Percentiles rank a stretch among this genome's conserved stretches.
Evolutionary conservation across 257 asterid genomes (phyloP).

Genomic region (Striga asiatica): DNA sequence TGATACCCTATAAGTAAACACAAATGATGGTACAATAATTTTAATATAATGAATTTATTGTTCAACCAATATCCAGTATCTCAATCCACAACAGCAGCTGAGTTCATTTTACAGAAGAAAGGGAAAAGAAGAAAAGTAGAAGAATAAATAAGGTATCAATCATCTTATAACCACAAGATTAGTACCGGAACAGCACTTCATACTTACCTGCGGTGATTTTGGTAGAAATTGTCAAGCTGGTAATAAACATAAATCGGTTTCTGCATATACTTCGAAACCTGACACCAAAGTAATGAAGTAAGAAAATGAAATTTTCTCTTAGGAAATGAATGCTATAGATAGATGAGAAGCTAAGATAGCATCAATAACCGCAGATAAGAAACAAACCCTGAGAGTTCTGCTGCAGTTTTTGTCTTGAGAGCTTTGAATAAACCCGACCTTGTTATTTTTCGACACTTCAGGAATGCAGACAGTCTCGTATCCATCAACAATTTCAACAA

Average conservation of each 20-base stretch:
- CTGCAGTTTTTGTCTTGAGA: conserved; percentile 27
- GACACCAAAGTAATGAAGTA: conserved; percentile 8
- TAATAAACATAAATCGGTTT: conserved; percentile 36
- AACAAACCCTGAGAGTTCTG: conserved; percentile 28
- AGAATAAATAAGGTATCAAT: too few relatives aligned
- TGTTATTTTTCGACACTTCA: conserved; percentile 3
- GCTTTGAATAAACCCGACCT: conserved; percentile 25
- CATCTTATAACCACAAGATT: not conserved
- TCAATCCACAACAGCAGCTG: too few relatives aligned
- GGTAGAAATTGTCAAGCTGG: conserved; percentile 43
- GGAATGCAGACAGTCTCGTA: conserved; percentile 36
- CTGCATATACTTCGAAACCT: conserved; percentile 29
- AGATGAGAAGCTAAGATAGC: not conserved
- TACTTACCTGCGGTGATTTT: conserved; percentile 48
- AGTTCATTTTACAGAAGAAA: too few relatives aligned
- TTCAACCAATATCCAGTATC: not conserved
- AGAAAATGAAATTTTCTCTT: not conserved
- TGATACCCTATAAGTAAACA: too few relatives aligned
- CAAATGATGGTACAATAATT: too few relatives aligned
- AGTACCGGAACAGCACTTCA: not conserved
- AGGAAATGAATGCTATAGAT: not conserved
- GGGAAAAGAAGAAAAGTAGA: too few relatives aligned
- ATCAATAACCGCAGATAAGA: not conserved
- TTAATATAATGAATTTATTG: too few relatives aligned
- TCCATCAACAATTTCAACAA: conserved; percentile 33